These are phyloP conservation scores for Cinnamomum micranthum DNA, from an alignment of 164 flowering plant genomes.

Conservation along the genomic window DNA sequence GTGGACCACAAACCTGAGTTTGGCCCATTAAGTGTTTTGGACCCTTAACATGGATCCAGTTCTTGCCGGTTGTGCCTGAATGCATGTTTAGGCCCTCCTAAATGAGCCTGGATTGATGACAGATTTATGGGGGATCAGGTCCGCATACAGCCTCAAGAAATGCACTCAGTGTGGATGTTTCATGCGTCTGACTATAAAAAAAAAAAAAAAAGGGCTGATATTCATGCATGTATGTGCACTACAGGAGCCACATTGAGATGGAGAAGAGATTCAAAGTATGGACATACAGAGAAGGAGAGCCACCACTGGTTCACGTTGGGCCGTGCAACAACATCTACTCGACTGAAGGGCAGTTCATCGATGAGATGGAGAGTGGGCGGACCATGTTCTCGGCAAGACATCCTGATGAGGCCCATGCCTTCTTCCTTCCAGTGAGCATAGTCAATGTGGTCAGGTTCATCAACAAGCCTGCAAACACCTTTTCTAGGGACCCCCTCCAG, in stretches of 20 bases:
- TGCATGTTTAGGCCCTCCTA: no score
- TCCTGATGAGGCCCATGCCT: conserved; percentile 13
- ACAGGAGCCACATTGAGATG: conserved; percentile 42
- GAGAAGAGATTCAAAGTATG: conserved; percentile 63
- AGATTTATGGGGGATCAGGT: no score
- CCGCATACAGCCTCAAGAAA: no score
- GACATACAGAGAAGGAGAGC: conserved; percentile 63
- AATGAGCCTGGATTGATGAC: no score
- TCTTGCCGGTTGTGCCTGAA: no score
- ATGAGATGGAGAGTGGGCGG: conserved; percentile 30
- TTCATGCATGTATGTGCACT: background rate
- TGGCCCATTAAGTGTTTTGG: no score
- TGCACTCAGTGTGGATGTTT: no score
- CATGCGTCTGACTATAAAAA: no score
- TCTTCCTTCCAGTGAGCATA: conserved; percentile 42
- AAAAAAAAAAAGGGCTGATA: no score
- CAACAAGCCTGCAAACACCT: conserved; percentile 26
- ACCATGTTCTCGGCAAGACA: background rate
- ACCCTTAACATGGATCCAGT: no score
- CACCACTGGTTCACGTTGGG: conserved; percentile 48
- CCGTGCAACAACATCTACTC: conserved; percentile 53
- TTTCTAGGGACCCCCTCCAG: conserved; percentile 29
- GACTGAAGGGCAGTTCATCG: conserved; percentile 61
- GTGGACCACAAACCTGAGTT: no score
- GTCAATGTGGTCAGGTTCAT: conserved; percentile 48